Conservation (phyloP, 345 rosid species). For the Hypericum androsaemum region DNA sequence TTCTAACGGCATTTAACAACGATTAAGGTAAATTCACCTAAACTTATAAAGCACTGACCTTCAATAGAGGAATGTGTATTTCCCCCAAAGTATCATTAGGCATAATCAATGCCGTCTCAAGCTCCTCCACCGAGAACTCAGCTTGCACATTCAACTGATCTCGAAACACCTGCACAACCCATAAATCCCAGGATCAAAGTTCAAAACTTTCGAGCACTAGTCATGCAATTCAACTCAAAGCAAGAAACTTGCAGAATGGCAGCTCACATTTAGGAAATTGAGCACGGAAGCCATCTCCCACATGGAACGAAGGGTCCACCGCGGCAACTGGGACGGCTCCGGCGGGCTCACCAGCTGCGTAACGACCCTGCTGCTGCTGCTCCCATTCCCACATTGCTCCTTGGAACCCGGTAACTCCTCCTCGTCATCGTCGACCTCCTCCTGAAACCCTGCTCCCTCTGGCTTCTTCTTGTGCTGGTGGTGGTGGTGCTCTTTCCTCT, state of each 20-base stretch:
- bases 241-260: background rate
- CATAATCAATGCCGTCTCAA: slow-evolving; percentile 75
- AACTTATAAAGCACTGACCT: slow-evolving; percentile 49
- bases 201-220: slow-evolving; percentile 9
- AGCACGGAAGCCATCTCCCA: slow-evolving; percentile 96
- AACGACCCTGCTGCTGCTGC: slow-evolving; percentile 44
- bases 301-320: slow-evolving; percentile 97
- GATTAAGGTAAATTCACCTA: no score
- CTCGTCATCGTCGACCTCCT: slow-evolving; percentile 21
- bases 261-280: slow-evolving; percentile 90
- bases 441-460: slow-evolving; percentile 10
- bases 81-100: slow-evolving; percentile 90
- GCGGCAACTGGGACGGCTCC: slow-evolving; percentile 69
- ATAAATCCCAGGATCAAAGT: slow-evolving; percentile 13
- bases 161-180: slow-evolving; percentile 64
- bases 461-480: slow-evolving; percentile 29
- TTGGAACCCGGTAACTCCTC: slow-evolving; percentile 23
- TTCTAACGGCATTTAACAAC: no score
- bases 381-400: slow-evolving; percentile 37
- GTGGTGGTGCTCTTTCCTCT: slow-evolving; percentile 32
- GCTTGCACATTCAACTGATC: slow-evolving; percentile 61
- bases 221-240: slow-evolving; percentile 7
- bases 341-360: slow-evolving; percentile 74
- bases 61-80: slow-evolving; percentile 88
- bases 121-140: slow-evolving; percentile 97